Conservation (phyloP, 2,329 filamentous ascomycete species). For the Penicillium sp. region DNA sequence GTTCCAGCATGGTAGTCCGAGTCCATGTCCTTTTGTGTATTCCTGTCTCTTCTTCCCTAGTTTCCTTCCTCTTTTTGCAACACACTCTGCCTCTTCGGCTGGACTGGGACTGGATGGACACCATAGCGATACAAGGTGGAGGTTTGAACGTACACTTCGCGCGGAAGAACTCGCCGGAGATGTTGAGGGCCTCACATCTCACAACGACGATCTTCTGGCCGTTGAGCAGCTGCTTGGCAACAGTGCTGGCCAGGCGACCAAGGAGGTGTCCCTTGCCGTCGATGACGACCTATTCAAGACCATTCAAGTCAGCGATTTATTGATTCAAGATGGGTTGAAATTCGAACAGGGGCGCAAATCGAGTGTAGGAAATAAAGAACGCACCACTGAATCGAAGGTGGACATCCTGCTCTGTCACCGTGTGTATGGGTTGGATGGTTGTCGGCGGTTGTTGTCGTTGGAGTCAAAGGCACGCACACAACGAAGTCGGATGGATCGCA, state of each 20-base stretch:
- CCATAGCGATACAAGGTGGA: slow-evolving; percentile 15
- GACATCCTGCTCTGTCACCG: slow-evolving; percentile 57
- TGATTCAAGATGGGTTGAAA: slow-evolving; percentile 3
- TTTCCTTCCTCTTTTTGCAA: background rate
- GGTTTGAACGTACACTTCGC: slow-evolving; percentile 86
- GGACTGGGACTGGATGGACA: slow-evolving; percentile 4
- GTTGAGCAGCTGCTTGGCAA: slow-evolving; percentile 98
- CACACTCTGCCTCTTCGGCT: background rate
- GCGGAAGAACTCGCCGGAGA: slow-evolving; percentile 99
- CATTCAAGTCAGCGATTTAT: slow-evolving; percentile 44
- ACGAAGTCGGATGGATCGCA: slow-evolving; percentile 43
- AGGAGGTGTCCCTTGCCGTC: slow-evolving; percentile 99
- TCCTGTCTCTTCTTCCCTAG: slow-evolving; percentile 2
- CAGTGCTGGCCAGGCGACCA: slow-evolving; percentile 95
- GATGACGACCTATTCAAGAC: slow-evolving; percentile 77
- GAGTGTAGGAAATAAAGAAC: slow-evolving; percentile 34
- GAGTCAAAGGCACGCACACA: slow-evolving; percentile 45
- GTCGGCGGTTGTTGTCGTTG: slow-evolving; percentile 50
- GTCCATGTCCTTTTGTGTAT: background rate
- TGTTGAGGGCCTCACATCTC: slow-evolving; percentile 98
- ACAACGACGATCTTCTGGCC: slow-evolving; percentile 99
- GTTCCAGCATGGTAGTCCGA: background rate
- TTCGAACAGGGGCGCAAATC: slow-evolving; percentile 14
- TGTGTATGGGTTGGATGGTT: slow-evolving; percentile 44
- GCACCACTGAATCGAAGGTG: slow-evolving; percentile 65